phyloP scores from a whole-genome alignment of 805 yeast genomes.

The Kuraishia ogatae region DNA sequence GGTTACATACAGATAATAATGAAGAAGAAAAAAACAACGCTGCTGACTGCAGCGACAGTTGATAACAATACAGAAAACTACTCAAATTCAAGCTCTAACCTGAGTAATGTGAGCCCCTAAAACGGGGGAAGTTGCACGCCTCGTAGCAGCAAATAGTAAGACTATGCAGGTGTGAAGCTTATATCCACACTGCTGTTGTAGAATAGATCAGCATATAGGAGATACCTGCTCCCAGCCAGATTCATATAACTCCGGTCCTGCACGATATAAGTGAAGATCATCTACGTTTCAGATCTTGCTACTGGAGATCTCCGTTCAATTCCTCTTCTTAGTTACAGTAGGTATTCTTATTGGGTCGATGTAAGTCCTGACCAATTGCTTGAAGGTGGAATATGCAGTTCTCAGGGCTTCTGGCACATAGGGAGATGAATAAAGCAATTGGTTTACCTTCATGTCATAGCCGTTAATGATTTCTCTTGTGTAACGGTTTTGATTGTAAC shows the following conservation, averaged over 20 bases:
- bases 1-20: too few relatives aligned
- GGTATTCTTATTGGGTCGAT: conserved; percentile 2
- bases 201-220: background rate
- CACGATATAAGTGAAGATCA: background rate
- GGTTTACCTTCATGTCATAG: conserved; percentile 33
- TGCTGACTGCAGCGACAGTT: too few relatives aligned
- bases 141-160: background rate
- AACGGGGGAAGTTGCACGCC: background rate
- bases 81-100: too few relatives aligned
- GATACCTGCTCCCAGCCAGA: background rate
- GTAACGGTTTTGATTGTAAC: conserved; percentile 48
- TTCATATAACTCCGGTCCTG: background rate
- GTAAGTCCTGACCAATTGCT: background rate
- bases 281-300: too few relatives aligned
- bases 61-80: too few relatives aligned
- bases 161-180: too few relatives aligned
- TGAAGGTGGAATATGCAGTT: background rate
- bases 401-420: conserved; percentile 24
- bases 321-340: background rate
- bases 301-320: background rate
- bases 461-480: conserved; percentile 41
- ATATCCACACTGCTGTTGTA: too few relatives aligned
- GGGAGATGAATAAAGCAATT: conserved; percentile 23
- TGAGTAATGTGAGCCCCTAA: too few relatives aligned
- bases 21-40: too few relatives aligned